phyloP scores from a whole-genome alignment of 2,329 filamentous ascomycete genomes.

The Cladosporium cucumerinum region DNA sequence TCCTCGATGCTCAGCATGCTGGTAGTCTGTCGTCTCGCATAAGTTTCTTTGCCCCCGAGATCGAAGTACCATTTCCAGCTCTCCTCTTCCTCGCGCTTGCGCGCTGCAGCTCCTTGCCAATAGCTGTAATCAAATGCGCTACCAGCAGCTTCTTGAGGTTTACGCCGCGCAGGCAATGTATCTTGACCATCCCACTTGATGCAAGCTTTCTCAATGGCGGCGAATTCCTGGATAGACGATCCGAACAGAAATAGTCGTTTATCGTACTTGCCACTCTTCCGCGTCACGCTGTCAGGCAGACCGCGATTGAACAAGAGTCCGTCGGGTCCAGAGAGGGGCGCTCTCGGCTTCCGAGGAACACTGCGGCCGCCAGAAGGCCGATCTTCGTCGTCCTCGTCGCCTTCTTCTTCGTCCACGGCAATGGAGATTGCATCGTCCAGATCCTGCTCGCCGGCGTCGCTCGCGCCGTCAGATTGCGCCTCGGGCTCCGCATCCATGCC shows the following conservation, averaged over 20 bases:
- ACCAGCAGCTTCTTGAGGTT: slow-evolving; percentile 30
- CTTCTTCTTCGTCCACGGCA: slow-evolving; percentile 15
- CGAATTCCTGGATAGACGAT: slow-evolving; percentile 48
- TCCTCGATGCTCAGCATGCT: slow-evolving; percentile 37
- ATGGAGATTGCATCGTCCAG: slow-evolving; percentile 31
- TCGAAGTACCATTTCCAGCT: slow-evolving; percentile 55
- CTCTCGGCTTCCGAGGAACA: not conserved
- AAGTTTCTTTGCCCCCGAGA: slow-evolving; percentile 39
- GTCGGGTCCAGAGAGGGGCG: slow-evolving; percentile 7
- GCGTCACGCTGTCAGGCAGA: slow-evolving; percentile 25
- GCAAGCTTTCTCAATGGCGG: slow-evolving; percentile 46
- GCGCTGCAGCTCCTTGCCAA: slow-evolving; percentile 37
- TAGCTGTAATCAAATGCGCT: slow-evolving; percentile 44
- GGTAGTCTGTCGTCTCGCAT: slow-evolving; percentile 42
- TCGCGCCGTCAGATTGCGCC: slow-evolving; percentile 26
- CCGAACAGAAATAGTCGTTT: slow-evolving; percentile 52
- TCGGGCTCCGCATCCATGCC: slow-evolving; percentile 37
- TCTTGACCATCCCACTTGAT: slow-evolving; percentile 51
- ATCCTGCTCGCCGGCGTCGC: slow-evolving; percentile 38
- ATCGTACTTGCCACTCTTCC: slow-evolving; percentile 38
- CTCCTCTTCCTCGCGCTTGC: slow-evolving; percentile 43
- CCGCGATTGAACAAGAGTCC: slow-evolving; percentile 25
- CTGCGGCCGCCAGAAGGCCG: not conserved
- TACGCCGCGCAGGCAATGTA: slow-evolving; percentile 48
- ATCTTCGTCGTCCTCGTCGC: not conserved